Percentiles rank a stretch among this genome's conserved stretches.
Evolutionary conservation across 2,329 filamentous ascomycete species (phyloP).

Genomic region (Fusarium sp.): DNA sequence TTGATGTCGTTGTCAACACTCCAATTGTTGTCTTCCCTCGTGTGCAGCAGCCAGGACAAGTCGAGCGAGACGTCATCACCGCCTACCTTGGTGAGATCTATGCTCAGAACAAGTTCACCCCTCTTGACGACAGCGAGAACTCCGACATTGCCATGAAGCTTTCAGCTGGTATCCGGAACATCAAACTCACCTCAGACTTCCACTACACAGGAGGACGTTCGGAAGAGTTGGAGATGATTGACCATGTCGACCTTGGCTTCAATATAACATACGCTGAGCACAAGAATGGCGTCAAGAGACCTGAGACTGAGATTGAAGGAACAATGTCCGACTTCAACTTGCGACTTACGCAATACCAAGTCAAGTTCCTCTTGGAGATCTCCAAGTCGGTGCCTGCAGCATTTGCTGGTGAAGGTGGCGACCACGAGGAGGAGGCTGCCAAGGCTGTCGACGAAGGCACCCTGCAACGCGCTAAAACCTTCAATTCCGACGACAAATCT

Average conservation of each 20-base stretch:
- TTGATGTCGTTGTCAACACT: constrained; percentile 92
- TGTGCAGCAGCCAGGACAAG: constrained; percentile 75
- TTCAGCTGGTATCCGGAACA: constrained; percentile 90
- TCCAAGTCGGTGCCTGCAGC: constrained; percentile 88
- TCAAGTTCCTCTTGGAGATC: constrained; percentile 89
- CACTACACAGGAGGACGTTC: constrained; percentile 77
- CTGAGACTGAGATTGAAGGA: constrained; percentile 91
- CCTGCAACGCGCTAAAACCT: constrained; percentile 61
- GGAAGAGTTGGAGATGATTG: constrained; percentile 95
- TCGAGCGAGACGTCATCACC: constrained; percentile 84
- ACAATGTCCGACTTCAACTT: constrained; percentile 95
- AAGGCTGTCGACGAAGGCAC: constrained; percentile 75
- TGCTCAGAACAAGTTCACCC: constrained; percentile 90
- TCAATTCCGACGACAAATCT: constrained; percentile 48
- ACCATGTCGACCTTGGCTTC: constrained; percentile 95
- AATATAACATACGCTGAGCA: constrained; percentile 94
- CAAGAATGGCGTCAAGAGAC: constrained; percentile 77
- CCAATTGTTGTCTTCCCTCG: constrained; percentile 96
- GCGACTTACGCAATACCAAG: constrained; percentile 87
- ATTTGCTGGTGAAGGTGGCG: constrained; percentile 76
- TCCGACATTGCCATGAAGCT: constrained; percentile 88
- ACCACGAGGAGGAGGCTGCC: constrained; percentile 78
- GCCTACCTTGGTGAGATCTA: constrained; percentile 98
- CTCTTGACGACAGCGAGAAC: constrained; percentile 80
- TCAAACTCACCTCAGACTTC: constrained; percentile 89